These are phyloP conservation scores for Trichoderma virens DNA, from an alignment of 495 filamentous ascomycete genomes.

Conservation along the genomic window DNA sequence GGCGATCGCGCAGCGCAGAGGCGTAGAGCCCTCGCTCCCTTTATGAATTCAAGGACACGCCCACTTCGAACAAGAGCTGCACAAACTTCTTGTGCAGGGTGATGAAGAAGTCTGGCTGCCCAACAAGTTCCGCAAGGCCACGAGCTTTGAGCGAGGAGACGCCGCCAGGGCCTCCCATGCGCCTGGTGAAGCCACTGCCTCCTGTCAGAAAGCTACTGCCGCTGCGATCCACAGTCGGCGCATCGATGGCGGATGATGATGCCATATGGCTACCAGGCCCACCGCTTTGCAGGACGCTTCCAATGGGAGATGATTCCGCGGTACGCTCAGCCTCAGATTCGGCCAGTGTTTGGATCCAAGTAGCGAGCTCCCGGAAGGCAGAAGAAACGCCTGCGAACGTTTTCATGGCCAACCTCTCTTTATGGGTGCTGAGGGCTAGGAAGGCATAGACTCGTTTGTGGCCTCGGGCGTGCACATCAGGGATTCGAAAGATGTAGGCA, in stretches of 20 bases:
- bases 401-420: slow-evolving; percentile 65
- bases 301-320: slow-evolving; percentile 28
- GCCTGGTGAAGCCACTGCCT: slow-evolving; percentile 30
- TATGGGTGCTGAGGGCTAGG: slow-evolving; percentile 66
- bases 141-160: slow-evolving; percentile 54
- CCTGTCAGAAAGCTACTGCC: slow-evolving; percentile 41
- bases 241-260: slow-evolving; percentile 12
- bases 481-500: slow-evolving; percentile 84
- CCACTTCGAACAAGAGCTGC: slow-evolving; percentile 59
- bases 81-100: slow-evolving; percentile 78
- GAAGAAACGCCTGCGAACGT: slow-evolving; percentile 66
- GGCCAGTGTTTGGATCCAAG: slow-evolving; percentile 55
- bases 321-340: slow-evolving; percentile 52
- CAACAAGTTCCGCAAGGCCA: slow-evolving; percentile 78
- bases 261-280: slow-evolving; percentile 19
- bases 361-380: slow-evolving; percentile 69
- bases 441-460: slow-evolving; percentile 81
- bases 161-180: slow-evolving; percentile 30
- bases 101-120: slow-evolving; percentile 80
- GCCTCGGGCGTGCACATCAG: slow-evolving; percentile 81
- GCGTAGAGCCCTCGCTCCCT: background rate
- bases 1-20: background rate
- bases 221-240: slow-evolving; percentile 15
- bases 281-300: slow-evolving; percentile 14
- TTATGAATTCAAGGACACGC: slow-evolving; percentile 39